Evolutionary conservation across 495 filamentous ascomycete species (phyloP).

Genomic region (Bryoglossum gracile): DNA sequence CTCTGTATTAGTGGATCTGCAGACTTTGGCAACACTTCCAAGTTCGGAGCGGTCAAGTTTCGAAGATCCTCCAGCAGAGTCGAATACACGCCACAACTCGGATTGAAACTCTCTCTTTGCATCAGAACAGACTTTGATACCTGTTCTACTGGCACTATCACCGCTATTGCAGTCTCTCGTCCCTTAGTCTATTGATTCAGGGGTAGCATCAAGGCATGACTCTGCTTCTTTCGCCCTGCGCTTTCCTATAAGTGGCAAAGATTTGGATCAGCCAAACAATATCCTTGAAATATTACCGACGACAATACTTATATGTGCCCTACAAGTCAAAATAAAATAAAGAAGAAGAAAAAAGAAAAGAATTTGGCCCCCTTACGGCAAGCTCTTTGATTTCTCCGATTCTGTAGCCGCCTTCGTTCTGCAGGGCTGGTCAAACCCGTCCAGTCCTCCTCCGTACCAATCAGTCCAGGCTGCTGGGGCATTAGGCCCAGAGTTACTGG

Average conservation of each 20-base stretch:
- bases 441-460: slow-evolving; percentile 31
- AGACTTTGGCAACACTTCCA: neutral
- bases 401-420: slow-evolving; percentile 36
- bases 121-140: neutral
- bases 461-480: neutral
- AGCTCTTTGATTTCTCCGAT: slow-evolving; percentile 39
- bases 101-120: neutral
- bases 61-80: neutral
- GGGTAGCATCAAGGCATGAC: neutral
- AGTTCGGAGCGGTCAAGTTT: neutral
- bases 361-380: too few species aligned
- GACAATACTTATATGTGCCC: too few species aligned
- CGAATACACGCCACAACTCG: neutral
- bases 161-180: neutral
- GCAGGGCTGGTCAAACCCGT: slow-evolving; percentile 30
- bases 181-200: neutral
- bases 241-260: neutral
- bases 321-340: neutral
- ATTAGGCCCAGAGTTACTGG: slow-evolving; percentile 9
- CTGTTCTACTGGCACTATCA: neutral
- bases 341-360: too few species aligned
- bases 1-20: neutral
- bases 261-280: too few species aligned
- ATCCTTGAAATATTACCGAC: neutral
- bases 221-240: neutral